Conservation (phyloP, 2,329 filamentous ascomycete genomes). For the Dryadomyces quercus-mongolicae region DNA sequence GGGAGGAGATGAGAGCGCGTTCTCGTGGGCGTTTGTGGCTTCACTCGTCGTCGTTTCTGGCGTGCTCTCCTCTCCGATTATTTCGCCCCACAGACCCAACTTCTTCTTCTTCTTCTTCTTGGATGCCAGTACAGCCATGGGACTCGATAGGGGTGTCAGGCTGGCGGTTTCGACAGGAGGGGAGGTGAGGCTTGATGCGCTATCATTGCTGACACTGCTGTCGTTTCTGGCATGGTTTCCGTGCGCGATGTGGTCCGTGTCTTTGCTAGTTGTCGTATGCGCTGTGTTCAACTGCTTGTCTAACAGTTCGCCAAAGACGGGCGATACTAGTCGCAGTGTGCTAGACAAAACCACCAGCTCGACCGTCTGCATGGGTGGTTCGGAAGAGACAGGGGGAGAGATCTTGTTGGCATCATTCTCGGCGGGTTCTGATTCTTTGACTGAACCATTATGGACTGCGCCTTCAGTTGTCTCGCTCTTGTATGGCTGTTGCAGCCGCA, state of each 20-base stretch:
- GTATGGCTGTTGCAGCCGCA: background rate
- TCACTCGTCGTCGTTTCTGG: too few species aligned
- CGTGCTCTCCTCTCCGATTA: background rate
- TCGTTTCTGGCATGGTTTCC: too few species aligned
- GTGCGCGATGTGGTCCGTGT: too few species aligned
- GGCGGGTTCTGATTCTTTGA: background rate
- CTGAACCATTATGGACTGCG: too few species aligned
- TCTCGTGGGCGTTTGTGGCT: too few species aligned
- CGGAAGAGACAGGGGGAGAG: too few species aligned
- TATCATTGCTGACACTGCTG: background rate
- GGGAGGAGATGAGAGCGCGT: too few species aligned
- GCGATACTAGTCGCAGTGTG: slow-evolving; percentile 10
- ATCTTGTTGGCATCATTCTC: background rate
- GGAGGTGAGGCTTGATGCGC: too few species aligned
- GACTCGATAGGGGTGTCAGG: background rate
- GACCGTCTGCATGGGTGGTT: background rate
- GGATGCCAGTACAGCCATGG: background rate
- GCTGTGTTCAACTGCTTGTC: too few species aligned
- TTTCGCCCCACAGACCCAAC: background rate
- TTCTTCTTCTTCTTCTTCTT: background rate
- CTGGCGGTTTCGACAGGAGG: too few species aligned
- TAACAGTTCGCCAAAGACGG: slow-evolving; percentile 10
- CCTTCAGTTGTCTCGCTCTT: background rate
- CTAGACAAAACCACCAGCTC: slow-evolving; percentile 10
- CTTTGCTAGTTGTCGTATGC: too few species aligned